Evolutionary conservation across 1,284 basidiomycete species (phyloP).

Genomic region (Chalciporus sp.): DNA sequence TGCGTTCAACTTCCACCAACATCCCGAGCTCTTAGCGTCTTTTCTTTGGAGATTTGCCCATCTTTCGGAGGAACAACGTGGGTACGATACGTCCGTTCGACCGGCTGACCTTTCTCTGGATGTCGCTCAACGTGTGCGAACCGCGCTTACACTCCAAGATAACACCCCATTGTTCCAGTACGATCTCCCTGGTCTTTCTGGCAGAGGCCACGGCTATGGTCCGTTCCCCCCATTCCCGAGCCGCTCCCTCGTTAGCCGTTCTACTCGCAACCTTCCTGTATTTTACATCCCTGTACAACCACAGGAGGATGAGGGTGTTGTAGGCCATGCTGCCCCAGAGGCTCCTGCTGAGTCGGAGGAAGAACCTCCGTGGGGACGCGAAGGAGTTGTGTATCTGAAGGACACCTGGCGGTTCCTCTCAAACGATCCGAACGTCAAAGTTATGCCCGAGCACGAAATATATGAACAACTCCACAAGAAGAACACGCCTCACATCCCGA

Average conservation of each 20-base stretch:
- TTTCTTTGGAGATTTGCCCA: constrained; percentile 21
- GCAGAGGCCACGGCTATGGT: neutral
- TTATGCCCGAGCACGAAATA: constrained; percentile 19
- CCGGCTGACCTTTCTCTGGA: neutral
- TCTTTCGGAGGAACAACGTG: neutral
- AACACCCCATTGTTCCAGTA: neutral
- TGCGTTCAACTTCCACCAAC: constrained; percentile 15
- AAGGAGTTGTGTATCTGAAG: constrained; percentile 24
- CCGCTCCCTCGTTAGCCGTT: constrained; percentile 5
- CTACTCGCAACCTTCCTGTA: constrained; percentile 15
- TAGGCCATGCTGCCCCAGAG: too few relatives aligned
- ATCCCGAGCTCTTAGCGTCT: constrained; percentile 10
- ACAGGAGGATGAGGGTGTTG: neutral
- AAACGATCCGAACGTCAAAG: constrained; percentile 1
- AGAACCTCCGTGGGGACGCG: neutral
- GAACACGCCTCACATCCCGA: constrained; percentile 18
- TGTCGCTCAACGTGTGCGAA: neutral
- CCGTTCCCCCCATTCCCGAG: neutral
- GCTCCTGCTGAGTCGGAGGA: neutral
- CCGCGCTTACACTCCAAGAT: neutral
- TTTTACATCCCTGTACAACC: constrained; percentile 1
- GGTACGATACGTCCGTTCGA: constrained; percentile 5
- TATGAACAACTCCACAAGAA: constrained; percentile 19
- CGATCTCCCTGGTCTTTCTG: neutral
- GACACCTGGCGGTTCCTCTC: constrained; percentile 27